A percentile compares a stretch with the other conserved stretches of the same genome.
Evolutionary conservation across 495 filamentous ascomycete species (phyloP).

Genomic region (Barbatosphaeria neglecta): DNA sequence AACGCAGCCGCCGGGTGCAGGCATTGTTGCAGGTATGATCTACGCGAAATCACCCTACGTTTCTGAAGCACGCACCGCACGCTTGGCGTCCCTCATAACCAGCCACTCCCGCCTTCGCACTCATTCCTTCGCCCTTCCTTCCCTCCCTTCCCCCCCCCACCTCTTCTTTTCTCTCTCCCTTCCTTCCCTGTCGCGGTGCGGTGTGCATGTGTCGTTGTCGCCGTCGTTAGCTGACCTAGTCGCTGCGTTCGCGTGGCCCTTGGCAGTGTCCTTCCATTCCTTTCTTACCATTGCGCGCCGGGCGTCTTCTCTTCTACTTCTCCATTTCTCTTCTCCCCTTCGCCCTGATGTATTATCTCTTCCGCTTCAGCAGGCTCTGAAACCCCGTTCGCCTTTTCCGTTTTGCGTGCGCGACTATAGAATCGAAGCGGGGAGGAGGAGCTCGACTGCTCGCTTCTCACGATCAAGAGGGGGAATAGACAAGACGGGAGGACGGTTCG

Average conservation of each 20-base stretch:
- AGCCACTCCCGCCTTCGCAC: conserved; percentile 33
- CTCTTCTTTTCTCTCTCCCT: conserved; percentile 14
- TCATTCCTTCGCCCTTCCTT: conserved; percentile 14
- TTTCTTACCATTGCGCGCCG: conserved; percentile 14
- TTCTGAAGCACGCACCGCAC: conserved; percentile 23
- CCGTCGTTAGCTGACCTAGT: conserved; percentile 33
- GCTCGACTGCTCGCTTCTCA: no score
- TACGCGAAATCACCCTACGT: conserved; percentile 30
- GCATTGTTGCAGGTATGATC: conserved; percentile 44
- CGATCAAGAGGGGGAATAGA: conserved; percentile 8
- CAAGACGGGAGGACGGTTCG: no score
- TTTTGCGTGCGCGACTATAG: background rate
- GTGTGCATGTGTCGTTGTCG: conserved; percentile 14
- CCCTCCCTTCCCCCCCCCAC: conserved; percentile 15
- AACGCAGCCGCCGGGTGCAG: conserved; percentile 27
- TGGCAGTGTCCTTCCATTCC: conserved; percentile 32
- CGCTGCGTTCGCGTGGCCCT: conserved; percentile 23
- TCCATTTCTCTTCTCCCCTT: conserved; percentile 19
- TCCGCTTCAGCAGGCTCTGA: conserved; percentile 50
- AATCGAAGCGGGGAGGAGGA: conserved; percentile 5
- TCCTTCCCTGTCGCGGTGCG: conserved; percentile 20
- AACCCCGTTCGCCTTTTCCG: conserved; percentile 19
- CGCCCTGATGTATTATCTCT: conserved; percentile 11
- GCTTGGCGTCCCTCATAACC: conserved; percentile 32
- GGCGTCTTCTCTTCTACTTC: conserved; percentile 16